Percentiles rank a stretch among this genome's conserved stretches.
These are phyloP conservation scores for Catenaria anguillulae DNA, from an alignment of 371 early-diverging fungal species.

Conservation along the genomic window DNA sequence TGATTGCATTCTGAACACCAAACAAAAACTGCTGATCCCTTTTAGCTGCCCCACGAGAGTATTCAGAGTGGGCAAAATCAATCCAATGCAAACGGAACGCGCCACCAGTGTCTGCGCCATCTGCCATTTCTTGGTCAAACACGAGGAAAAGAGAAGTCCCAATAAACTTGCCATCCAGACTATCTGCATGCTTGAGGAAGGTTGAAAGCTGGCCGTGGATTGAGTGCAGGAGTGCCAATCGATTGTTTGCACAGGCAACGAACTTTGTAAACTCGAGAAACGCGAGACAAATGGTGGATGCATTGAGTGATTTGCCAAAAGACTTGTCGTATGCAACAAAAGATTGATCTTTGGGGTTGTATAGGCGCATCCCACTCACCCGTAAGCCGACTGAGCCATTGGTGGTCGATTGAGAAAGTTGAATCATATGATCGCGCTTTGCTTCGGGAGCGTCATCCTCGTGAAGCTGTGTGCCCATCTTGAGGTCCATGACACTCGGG, in stretches of 20 bases:
- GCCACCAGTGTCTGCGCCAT: conserved; percentile 6
- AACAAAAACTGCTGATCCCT: conserved; percentile 30
- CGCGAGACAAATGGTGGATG: conserved; percentile 27
- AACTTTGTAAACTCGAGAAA: conserved; percentile 18
- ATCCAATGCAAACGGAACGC: conserved; percentile 46
- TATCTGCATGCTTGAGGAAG: conserved; percentile 26
- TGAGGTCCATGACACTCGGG: conserved; percentile 63
- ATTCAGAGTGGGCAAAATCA: conserved; percentile 57
- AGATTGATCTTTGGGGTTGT: conserved; percentile 11
- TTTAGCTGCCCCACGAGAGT: conserved; percentile 33
- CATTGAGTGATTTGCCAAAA: conserved; percentile 27
- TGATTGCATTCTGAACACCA: conserved; percentile 25
- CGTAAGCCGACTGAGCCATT: conserved; percentile 36
- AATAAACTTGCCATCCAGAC: conserved; percentile 37
- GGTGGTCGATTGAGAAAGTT: conserved; percentile 41
- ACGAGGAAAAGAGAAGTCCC: conserved; percentile 51
- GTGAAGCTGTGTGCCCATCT: conserved; percentile 49
- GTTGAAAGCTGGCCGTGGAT: conserved; percentile 39
- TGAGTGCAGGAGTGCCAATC: conserved; percentile 27
- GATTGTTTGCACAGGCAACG: conserved; percentile 23
- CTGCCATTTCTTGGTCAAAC: conserved; percentile 45
- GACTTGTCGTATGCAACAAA: conserved; percentile 27
- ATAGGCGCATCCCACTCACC: conserved; percentile 46
- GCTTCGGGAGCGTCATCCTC: conserved; percentile 42
- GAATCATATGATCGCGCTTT: conserved; percentile 43